Percentiles rank a stretch among this genome's conserved stretches.
phyloP scores from a whole-genome alignment of 1,284 basidiomycete genomes.

The Sanghuangporus sanghuang region DNA sequence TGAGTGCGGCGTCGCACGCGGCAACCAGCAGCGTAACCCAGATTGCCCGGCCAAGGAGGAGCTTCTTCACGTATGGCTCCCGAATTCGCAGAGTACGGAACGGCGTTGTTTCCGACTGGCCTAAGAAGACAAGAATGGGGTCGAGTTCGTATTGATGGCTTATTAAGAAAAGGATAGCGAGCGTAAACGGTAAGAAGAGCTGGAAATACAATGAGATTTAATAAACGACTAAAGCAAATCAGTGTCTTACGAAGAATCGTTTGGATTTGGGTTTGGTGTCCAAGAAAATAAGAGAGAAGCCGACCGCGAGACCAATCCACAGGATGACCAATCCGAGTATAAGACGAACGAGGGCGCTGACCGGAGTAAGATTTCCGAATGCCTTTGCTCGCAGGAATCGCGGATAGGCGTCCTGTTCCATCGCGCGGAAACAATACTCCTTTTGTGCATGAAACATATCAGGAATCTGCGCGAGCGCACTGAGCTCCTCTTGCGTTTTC shows the following conservation, averaged over 20 bases:
- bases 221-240: background rate
- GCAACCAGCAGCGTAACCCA: slow-evolving; percentile 77
- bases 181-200: slow-evolving; percentile 92
- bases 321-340: slow-evolving; percentile 81
- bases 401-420: slow-evolving; percentile 97
- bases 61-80: slow-evolving; percentile 89
- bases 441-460: slow-evolving; percentile 98
- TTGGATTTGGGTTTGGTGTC: slow-evolving; percentile 86
- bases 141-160: slow-evolving; percentile 97
- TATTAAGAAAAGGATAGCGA: slow-evolving; percentile 86
- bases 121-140: slow-evolving; percentile 82
- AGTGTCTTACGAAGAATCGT: slow-evolving; percentile 83
- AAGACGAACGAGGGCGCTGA: slow-evolving; percentile 81
- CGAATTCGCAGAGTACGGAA: slow-evolving; percentile 87
- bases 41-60: slow-evolving; percentile 81
- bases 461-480: slow-evolving; percentile 83
- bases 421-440: slow-evolving; percentile 94
- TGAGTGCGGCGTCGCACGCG: slow-evolving; percentile 68
- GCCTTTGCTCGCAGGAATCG: slow-evolving; percentile 94
- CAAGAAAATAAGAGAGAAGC: slow-evolving; percentile 90
- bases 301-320: slow-evolving; percentile 89
- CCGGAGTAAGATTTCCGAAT: slow-evolving; percentile 93
- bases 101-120: slow-evolving; percentile 85
- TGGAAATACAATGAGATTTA: slow-evolving; percentile 30
- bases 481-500: slow-evolving; percentile 62